Conservation (phyloP, 331 rosid species). For the Arachis monticola region DNA sequence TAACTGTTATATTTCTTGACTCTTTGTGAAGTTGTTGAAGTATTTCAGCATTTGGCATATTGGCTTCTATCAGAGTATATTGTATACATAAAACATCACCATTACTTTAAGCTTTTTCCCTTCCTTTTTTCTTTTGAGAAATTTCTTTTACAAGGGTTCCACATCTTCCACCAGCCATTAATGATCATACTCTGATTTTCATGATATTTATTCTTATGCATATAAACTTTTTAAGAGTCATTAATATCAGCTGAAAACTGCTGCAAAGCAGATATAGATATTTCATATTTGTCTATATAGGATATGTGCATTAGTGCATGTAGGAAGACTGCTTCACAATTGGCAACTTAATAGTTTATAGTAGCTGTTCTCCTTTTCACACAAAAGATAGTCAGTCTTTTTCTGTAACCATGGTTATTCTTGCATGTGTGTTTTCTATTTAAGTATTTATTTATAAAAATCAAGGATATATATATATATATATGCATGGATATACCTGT, state of each 20-base stretch:
- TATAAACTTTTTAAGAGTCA: neutral
- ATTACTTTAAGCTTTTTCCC: neutral
- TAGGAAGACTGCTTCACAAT: constrained; percentile 3
- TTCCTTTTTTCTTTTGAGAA: neutral
- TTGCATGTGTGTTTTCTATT: constrained; percentile 5
- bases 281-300: no score
- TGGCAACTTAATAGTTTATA: constrained; percentile 8
- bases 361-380: neutral
- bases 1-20: neutral
- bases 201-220: neutral
- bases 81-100: neutral
- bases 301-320: no score
- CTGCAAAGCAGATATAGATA: neutral
- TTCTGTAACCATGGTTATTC: neutral
- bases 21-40: neutral
- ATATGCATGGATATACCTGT: neutral
- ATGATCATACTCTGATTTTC: constrained; percentile 13
- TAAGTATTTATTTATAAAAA: neutral
- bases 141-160: constrained; percentile 5
- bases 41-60: neutral
- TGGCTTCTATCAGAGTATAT: neutral
- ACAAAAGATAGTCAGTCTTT: neutral
- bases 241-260: constrained; percentile 11
- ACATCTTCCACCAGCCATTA: neutral
- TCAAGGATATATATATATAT: neutral